These are phyloP conservation scores for Buddleja alternifolia DNA, from an alignment of 257 asterid species.

Conservation along the genomic window DNA sequence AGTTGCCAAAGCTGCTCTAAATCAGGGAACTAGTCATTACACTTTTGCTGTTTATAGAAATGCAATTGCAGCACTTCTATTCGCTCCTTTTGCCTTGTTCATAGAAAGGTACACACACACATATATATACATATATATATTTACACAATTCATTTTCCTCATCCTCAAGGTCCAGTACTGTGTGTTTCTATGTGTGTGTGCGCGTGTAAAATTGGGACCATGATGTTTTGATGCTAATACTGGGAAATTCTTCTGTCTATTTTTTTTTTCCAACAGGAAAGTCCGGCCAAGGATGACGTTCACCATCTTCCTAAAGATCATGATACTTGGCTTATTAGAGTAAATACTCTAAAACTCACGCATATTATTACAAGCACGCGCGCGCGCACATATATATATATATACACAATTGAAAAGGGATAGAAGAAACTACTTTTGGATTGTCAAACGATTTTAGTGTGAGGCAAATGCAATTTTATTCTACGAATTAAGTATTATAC, in stretches of 20 bases:
- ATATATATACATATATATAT: background rate
- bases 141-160: background rate
- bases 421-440: too few relatives aligned
- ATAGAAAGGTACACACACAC: slow-evolving; percentile 47
- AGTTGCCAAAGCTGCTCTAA: slow-evolving; percentile 59
- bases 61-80: slow-evolving; percentile 47
- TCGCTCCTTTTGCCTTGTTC: slow-evolving; percentile 56
- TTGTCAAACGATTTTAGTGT: too few relatives aligned
- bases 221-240: background rate
- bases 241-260: background rate
- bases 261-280: slow-evolving; percentile 48
- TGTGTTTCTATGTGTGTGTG: too few relatives aligned
- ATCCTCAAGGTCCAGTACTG: too few relatives aligned
- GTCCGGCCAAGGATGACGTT: slow-evolving; percentile 65
- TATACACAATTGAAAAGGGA: too few relatives aligned
- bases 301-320: slow-evolving; percentile 45
- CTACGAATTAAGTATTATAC: too few relatives aligned
- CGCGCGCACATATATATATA: background rate
- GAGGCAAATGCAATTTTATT: too few relatives aligned
- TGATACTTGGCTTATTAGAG: slow-evolving; percentile 63
- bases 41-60: slow-evolving; percentile 60
- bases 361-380: background rate
- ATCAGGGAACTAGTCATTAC: slow-evolving; percentile 62
- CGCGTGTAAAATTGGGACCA: too few relatives aligned
- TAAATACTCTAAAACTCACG: slow-evolving; percentile 24